A percentile compares a stretch with the other conserved stretches of the same genome.
phyloP scores from a whole-genome alignment of 768 basidiomycete genomes.

The Pleurotus ostreatus region DNA sequence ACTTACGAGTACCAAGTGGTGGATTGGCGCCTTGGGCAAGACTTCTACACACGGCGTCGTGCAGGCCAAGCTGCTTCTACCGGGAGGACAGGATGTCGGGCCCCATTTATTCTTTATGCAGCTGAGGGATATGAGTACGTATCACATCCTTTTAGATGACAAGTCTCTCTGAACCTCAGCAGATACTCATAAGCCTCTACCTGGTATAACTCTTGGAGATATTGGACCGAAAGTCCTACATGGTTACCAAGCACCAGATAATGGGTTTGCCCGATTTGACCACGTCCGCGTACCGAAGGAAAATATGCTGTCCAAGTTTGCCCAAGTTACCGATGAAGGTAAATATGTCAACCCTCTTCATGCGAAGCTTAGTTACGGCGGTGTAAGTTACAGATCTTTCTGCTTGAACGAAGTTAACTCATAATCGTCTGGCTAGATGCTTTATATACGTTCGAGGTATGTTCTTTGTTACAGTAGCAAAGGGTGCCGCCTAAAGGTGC shows the following conservation, averaged over 20 bases:
- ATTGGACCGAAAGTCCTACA: constrained; percentile 66
- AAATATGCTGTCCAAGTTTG: constrained; percentile 74
- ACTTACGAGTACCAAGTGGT: constrained; percentile 77
- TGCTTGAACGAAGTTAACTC: not conserved
- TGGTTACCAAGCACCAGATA: constrained; percentile 50
- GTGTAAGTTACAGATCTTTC: constrained; percentile 39
- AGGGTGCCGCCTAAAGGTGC: not conserved
- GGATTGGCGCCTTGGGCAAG: constrained; percentile 72
- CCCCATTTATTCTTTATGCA: constrained; percentile 77
- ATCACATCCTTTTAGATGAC: no score
- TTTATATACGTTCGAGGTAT: constrained; percentile 67
- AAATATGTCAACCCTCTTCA: constrained; percentile 65
- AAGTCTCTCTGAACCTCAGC: constrained; percentile 1
- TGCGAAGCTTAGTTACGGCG: constrained; percentile 71
- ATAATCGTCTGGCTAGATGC: constrained; percentile 43
- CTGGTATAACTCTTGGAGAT: constrained; percentile 64
- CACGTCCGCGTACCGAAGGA: constrained; percentile 63
- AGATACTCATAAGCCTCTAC: constrained; percentile 59
- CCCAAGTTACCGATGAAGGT: constrained; percentile 62
- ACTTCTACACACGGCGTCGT: constrained; percentile 74
- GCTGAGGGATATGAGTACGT: constrained; percentile 55
- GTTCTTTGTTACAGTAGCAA: constrained; percentile 10
- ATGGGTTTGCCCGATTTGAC: constrained; percentile 66
- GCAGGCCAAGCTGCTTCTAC: constrained; percentile 70
- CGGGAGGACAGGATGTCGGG: constrained; percentile 55